Percentiles rank a stretch among this genome's conserved stretches.
phyloP scores from a whole-genome alignment of 345 rosid species.

The Salix purpurea region DNA sequence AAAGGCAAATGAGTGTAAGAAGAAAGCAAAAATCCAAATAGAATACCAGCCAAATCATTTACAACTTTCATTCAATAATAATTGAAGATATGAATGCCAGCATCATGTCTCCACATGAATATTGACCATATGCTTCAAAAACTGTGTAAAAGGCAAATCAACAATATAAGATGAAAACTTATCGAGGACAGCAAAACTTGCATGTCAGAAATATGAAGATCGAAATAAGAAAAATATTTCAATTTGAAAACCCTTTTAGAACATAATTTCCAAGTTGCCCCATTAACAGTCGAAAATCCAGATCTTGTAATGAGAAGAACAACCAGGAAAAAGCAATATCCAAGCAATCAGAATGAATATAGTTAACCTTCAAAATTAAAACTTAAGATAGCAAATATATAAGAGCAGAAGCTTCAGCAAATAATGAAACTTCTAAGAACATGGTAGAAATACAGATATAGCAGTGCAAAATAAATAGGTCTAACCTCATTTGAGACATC shows the following conservation, averaged over 20 bases:
- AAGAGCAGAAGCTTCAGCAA: not conserved
- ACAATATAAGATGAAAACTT: not conserved
- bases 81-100: not conserved
- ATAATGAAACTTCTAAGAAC: not conserved
- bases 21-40: not conserved
- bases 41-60: not conserved
- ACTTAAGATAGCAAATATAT: not conserved
- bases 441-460: not conserved
- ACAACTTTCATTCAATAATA: not conserved
- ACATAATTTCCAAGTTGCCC: no score
- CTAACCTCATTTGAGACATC: constrained; percentile 92
- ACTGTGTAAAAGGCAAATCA: not conserved
- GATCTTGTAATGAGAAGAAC: no score
- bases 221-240: no score
- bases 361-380: not conserved
- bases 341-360: not conserved
- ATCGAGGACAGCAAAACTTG: not conserved
- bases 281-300: no score
- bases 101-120: not conserved
- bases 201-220: not conserved
- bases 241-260: no score
- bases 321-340: no score
- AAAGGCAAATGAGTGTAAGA: not conserved
- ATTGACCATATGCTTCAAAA: not conserved
- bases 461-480: not conserved